These are phyloP conservation scores for Cantharellus cinnabarinus DNA, from an alignment of 768 basidiomycete species.

Conservation along the genomic window DNA sequence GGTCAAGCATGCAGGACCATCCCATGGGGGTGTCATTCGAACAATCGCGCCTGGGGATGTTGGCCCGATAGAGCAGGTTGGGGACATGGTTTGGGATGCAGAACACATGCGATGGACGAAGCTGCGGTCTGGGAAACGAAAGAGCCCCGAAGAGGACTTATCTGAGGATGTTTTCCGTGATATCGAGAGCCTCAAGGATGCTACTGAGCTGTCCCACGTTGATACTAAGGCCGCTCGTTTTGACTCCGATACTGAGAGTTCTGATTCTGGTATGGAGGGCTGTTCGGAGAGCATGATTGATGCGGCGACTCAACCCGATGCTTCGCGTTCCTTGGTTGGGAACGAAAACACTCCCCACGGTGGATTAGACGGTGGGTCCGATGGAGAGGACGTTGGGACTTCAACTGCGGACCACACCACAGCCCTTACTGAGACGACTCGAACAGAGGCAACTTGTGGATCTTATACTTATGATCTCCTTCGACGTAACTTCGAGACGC, in stretches of 20 bases:
- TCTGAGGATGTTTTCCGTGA: conserved; percentile 86
- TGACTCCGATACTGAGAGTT: conserved; percentile 22
- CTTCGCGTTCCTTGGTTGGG: conserved; percentile 2
- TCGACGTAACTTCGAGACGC: not conserved
- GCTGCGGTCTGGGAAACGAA: conserved; percentile 19
- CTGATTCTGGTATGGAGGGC: conserved; percentile 23
- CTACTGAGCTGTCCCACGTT: conserved; percentile 5
- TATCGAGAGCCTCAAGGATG: conserved; percentile 68
- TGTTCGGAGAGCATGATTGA: conserved; percentile 4
- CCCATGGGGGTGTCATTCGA: conserved; percentile 22
- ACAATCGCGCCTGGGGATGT: conserved; percentile 68
- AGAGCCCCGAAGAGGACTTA: conserved; percentile 22
- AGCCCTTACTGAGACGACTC: not conserved
- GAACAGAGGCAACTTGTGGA: not conserved
- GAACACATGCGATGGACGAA: conserved; percentile 74
- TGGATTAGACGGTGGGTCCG: not conserved
- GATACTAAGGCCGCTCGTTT: not conserved
- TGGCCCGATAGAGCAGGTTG: conserved; percentile 46
- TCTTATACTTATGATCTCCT: not conserved
- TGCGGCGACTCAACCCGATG: conserved; percentile 13
- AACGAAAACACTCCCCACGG: conserved; percentile 20
- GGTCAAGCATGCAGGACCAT: conserved; percentile 63
- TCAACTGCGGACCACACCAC: conserved; percentile 20
- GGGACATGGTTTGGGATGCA: conserved; percentile 75
- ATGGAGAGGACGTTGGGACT: not conserved